phyloP scores from a whole-genome alignment of 2,329 filamentous ascomycete species.

The Colletotrichum zoysiae region DNA sequence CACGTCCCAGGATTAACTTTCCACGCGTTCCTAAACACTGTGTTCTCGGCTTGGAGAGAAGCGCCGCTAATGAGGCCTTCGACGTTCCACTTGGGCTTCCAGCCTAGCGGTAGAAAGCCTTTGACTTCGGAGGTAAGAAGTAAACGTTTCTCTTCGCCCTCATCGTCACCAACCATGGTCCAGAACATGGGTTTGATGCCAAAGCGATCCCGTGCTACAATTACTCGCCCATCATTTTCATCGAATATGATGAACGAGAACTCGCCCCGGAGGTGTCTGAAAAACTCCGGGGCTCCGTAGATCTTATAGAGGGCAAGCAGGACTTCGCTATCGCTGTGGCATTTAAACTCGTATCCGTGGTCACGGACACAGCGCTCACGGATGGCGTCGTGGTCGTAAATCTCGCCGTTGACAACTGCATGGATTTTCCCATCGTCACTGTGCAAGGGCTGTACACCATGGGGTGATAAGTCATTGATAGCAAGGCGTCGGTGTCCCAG shows the following conservation, averaged over 20 bases:
- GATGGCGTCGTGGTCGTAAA: conserved; percentile 65
- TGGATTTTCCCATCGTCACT: conserved; percentile 55
- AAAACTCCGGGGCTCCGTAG: conserved; percentile 55
- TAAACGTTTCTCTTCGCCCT: conserved; percentile 48
- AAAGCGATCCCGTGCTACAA: conserved; percentile 66
- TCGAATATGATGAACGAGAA: conserved; percentile 67
- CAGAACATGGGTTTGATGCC: conserved; percentile 71
- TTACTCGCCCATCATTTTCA: conserved; percentile 50
- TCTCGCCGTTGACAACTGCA: conserved; percentile 69
- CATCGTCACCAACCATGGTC: conserved; percentile 47
- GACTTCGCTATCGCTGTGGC: conserved; percentile 64
- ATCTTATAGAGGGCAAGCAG: conserved; percentile 65
- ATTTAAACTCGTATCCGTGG: conserved; percentile 58
- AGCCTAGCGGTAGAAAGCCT: conserved; percentile 63
- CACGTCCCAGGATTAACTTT: conserved; percentile 60
- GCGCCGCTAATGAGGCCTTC: conserved; percentile 57
- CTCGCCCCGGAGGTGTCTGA: conserved; percentile 63
- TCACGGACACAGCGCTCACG: conserved; percentile 51
- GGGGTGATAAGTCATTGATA: conserved; percentile 63
- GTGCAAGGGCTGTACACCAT: conserved; percentile 61
- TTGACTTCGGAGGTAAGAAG: conserved; percentile 67
- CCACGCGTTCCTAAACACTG: conserved; percentile 62
- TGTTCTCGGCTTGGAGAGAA: conserved; percentile 60
- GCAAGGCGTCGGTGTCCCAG: conserved; percentile 64
- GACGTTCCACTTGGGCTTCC: conserved; percentile 67